A percentile compares a stretch with the other conserved stretches of the same genome.
Evolutionary conservation across 2,329 filamentous ascomycete genomes (phyloP).

Genomic region (Penicillium corylophilum): DNA sequence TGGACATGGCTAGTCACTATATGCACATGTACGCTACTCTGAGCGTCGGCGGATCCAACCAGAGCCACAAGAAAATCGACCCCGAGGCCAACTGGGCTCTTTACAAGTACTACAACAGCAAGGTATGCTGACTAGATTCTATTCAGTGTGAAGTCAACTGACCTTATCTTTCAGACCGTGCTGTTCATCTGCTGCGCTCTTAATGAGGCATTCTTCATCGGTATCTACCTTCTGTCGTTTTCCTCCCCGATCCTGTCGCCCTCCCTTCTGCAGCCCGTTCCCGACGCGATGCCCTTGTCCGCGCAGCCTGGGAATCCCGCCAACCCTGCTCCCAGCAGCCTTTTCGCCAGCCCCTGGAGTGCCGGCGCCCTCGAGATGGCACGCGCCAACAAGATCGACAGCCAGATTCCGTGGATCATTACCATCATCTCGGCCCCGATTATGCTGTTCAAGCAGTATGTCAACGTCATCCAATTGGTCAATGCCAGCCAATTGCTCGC

Average conservation of each 20-base stretch:
- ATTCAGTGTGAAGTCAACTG: not conserved
- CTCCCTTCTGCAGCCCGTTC: slow-evolving; percentile 67
- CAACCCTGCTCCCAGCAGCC: slow-evolving; percentile 64
- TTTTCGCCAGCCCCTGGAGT: slow-evolving; percentile 88
- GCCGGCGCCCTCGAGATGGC: slow-evolving; percentile 90
- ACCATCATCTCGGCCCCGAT: slow-evolving; percentile 77
- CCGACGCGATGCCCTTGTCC: slow-evolving; percentile 54
- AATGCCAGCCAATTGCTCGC: slow-evolving; percentile 91
- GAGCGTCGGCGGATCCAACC: slow-evolving; percentile 74
- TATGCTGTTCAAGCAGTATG: slow-evolving; percentile 88
- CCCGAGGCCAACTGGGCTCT: slow-evolving; percentile 83
- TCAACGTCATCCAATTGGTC: slow-evolving; percentile 91
- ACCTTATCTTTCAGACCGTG: slow-evolving; percentile 62
- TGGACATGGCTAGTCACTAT: slow-evolving; percentile 95
- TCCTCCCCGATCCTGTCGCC: slow-evolving; percentile 86
- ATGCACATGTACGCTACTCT: slow-evolving; percentile 98
- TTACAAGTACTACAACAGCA: slow-evolving; percentile 96
- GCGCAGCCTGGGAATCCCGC: slow-evolving; percentile 67
- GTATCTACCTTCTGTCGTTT: slow-evolving; percentile 95
- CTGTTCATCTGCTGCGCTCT: slow-evolving; percentile 86
- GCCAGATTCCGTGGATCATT: slow-evolving; percentile 73
- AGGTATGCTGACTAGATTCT: slow-evolving; percentile 55
- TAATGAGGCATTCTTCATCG: slow-evolving; percentile 98
- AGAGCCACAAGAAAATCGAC: slow-evolving; percentile 92
- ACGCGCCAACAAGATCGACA: slow-evolving; percentile 89